A percentile compares a stretch with the other conserved stretches of the same genome.
These are phyloP conservation scores for Penicillium polonicum DNA, from an alignment of 2,329 filamentous ascomycete genomes.

Conservation along the genomic window DNA sequence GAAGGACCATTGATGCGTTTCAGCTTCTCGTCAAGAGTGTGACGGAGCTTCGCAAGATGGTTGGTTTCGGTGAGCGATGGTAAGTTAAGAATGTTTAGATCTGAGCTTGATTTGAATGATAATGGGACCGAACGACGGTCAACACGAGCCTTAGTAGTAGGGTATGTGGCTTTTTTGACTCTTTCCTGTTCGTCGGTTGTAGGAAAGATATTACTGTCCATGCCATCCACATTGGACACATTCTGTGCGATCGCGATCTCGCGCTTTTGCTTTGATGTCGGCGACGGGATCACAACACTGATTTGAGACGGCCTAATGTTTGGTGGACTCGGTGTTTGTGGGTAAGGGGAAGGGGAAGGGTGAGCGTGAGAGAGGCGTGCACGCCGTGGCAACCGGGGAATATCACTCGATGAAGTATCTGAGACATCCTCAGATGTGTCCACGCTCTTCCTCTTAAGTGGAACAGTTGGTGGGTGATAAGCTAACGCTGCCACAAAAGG, in stretches of 20 bases:
- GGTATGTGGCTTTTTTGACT: neutral
- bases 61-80: neutral
- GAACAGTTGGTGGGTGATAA: constrained; percentile 17
- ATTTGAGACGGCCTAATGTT: neutral
- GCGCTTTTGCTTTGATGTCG: constrained; percentile 1
- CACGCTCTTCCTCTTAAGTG: neutral
- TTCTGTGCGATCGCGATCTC: neutral
- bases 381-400: neutral
- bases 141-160: neutral
- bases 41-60: neutral
- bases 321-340: neutral
- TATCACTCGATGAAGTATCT: neutral
- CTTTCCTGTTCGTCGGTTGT: neutral
- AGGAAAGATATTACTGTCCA: neutral
- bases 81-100: neutral
- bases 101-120: neutral
- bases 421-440: neutral
- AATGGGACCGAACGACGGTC: neutral
- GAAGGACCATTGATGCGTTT: constrained; percentile 26
- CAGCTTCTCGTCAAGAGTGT: constrained; percentile 10
- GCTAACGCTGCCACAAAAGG: constrained; percentile 14
- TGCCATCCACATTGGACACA: neutral
- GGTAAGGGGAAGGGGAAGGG: neutral
- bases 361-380: neutral
- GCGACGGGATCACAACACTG: constrained; percentile 7